Evolutionary conservation across 129 eudicot genomes (phyloP).

Genomic region (Gnaphalium uliginosum): DNA sequence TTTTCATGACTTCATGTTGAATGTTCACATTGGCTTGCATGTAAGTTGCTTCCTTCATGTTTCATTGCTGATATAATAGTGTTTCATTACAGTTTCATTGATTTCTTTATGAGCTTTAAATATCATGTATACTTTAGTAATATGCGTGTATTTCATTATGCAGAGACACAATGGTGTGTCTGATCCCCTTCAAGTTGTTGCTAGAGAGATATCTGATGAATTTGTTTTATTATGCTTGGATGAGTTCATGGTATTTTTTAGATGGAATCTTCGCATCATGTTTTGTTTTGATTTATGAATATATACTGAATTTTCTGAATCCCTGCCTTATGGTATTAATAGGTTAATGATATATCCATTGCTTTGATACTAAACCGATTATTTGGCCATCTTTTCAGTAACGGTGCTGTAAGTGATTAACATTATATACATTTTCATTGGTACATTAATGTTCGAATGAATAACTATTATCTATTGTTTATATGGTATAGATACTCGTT

Average conservation of each 20-base stretch:
- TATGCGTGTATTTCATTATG: slow-evolving; percentile 16
- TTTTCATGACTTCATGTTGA: slow-evolving; percentile 98
- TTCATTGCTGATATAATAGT: too few relatives aligned
- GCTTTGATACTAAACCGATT: slow-evolving; percentile 88
- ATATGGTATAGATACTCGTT: slow-evolving; percentile 81
- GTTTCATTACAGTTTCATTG: too few relatives aligned
- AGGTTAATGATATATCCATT: slow-evolving; percentile 97
- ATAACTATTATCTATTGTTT: slow-evolving; percentile 14
- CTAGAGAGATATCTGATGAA: slow-evolving; percentile 88
- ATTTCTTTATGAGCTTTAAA: neutral
- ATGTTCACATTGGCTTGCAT: slow-evolving; percentile 85
- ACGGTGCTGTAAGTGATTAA: slow-evolving; percentile 72
- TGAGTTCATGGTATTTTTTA: slow-evolving; percentile 77
- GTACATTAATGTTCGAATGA: neutral
- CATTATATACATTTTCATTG: neutral
- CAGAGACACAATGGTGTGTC: slow-evolving; percentile 93
- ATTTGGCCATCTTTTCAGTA: slow-evolving; percentile 70
- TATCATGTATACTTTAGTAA: neutral
- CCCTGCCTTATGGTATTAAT: slow-evolving; percentile 8
- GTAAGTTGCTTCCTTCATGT: slow-evolving; percentile 33
- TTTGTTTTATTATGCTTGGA: slow-evolving; percentile 83
- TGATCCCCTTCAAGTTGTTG: slow-evolving; percentile 98
- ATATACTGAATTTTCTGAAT: neutral
- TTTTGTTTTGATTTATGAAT: too few relatives aligned
- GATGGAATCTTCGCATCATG: too few relatives aligned